A percentile compares a stretch with the other conserved stretches of the same genome.
Conservation (phyloP, 371 early-diverging fungal genomes). For the Parasitella parasitica region DNA sequence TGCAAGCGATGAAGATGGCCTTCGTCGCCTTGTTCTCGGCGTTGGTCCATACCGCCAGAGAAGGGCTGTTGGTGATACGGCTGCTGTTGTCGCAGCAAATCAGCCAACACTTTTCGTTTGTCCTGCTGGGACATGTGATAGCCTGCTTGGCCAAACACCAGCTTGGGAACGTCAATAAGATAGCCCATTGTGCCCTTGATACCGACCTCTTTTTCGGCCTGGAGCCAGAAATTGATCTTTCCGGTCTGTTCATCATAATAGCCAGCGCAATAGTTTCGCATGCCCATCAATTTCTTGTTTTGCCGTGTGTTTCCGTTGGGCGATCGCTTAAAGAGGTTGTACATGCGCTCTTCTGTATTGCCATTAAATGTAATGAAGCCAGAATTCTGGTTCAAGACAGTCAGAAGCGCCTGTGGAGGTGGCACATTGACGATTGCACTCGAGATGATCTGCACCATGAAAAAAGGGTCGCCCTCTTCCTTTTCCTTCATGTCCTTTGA, state of each 20-base stretch:
- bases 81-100: neutral
- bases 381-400: slow-evolving; percentile 26
- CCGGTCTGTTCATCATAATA: slow-evolving; percentile 41
- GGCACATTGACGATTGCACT: slow-evolving; percentile 71
- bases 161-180: slow-evolving; percentile 38
- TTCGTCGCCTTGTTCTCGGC: neutral
- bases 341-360: slow-evolving; percentile 36
- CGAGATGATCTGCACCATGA: slow-evolving; percentile 73
- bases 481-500: slow-evolving; percentile 51
- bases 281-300: slow-evolving; percentile 35
- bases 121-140: slow-evolving; percentile 27
- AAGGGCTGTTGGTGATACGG: neutral
- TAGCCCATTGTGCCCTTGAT: slow-evolving; percentile 47
- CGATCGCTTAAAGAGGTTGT: slow-evolving; percentile 27
- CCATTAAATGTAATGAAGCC: slow-evolving; percentile 25
- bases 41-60: neutral
- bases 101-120: slow-evolving; percentile 13
- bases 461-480: slow-evolving; percentile 57
- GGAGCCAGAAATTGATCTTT: slow-evolving; percentile 49
- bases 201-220: slow-evolving; percentile 44
- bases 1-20: slow-evolving; percentile 9
- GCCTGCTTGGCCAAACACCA: slow-evolving; percentile 46
- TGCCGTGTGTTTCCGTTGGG: slow-evolving; percentile 33
- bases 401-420: slow-evolving; percentile 36
- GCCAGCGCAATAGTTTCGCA: slow-evolving; percentile 38